Percentiles rank a stretch among this genome's conserved stretches.
phyloP scores from a whole-genome alignment of 2,329 filamentous ascomycete genomes.

The Periconia macrospinosa region DNA sequence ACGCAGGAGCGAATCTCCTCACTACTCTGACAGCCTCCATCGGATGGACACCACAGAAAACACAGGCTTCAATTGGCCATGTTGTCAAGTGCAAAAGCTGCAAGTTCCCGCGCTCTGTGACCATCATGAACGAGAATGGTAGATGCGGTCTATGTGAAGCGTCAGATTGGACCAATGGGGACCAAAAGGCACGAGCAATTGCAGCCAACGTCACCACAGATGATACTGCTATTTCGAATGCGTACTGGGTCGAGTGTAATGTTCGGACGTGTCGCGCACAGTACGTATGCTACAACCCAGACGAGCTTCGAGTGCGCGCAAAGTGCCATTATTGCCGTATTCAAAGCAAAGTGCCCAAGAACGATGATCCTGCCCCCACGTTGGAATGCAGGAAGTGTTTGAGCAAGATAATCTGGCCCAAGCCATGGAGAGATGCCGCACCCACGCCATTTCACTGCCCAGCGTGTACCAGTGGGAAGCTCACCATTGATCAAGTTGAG shows the following conservation, averaged over 20 bases:
- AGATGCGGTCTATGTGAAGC: conserved; percentile 48
- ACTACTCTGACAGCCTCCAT: conserved; percentile 49
- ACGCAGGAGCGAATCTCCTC: conserved; percentile 51
- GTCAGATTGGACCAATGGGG: conserved; percentile 12
- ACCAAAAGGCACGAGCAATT: conserved; percentile 23
- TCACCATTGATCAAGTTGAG: conserved; percentile 43
- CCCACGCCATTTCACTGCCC: conserved; percentile 46
- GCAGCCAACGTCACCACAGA: conserved; percentile 31
- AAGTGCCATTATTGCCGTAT: conserved; percentile 55
- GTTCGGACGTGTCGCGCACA: conserved; percentile 50
- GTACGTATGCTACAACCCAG: conserved; percentile 54
- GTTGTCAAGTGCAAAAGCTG: conserved; percentile 47
- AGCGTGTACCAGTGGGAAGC: conserved; percentile 41
- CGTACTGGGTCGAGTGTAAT: conserved; percentile 54
- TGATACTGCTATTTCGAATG: conserved; percentile 35
- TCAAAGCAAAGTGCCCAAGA: conserved; percentile 5
- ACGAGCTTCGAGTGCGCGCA: conserved; percentile 46
- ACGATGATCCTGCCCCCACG: conserved; percentile 36
- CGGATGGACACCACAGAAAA: conserved; percentile 53
- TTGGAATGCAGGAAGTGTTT: conserved; percentile 51
- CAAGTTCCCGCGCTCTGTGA: conserved; percentile 53
- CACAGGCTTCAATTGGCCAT: conserved; percentile 47
- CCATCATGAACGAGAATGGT: conserved; percentile 47
- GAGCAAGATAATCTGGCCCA: conserved; percentile 53
- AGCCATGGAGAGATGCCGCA: conserved; percentile 41